These are phyloP conservation scores for Lentinus tigrinus DNA, from an alignment of 768 basidiomycete species.

Conservation along the genomic window DNA sequence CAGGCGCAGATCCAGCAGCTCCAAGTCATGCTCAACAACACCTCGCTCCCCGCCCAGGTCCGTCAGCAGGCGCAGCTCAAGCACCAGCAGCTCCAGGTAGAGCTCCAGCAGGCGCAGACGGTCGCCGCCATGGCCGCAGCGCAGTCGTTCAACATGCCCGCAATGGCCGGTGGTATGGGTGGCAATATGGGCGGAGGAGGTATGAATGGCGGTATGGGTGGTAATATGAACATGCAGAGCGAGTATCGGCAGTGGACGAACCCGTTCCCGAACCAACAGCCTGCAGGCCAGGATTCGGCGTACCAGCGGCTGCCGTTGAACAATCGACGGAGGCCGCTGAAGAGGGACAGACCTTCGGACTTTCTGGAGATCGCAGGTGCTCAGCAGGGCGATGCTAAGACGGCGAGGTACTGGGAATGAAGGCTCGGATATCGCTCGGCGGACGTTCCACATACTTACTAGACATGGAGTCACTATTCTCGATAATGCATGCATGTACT, in stretches of 20 bases:
- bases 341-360: conserved; percentile 82
- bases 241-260: conserved; percentile 48
- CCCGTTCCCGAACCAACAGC: conserved; percentile 63
- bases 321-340: conserved; percentile 67
- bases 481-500: not conserved
- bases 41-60: conserved; percentile 65
- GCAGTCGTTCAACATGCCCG: conserved; percentile 31
- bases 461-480: not conserved
- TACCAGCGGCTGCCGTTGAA: conserved; percentile 84
- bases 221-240: conserved; percentile 21
- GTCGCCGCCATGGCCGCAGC: conserved; percentile 59
- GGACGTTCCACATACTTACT: no score
- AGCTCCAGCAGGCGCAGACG: conserved; percentile 77
- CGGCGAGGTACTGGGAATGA: conserved; percentile 77
- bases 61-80: conserved; percentile 83
- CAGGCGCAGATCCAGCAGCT: conserved; percentile 86
- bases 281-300: conserved; percentile 73
- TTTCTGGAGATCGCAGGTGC: conserved; percentile 69
- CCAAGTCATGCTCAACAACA: conserved; percentile 77
- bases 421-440: not conserved
- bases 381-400: conserved; percentile 57
- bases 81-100: conserved; percentile 75
- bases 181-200: conserved; percentile 39
- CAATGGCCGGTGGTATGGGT: conserved; percentile 47
- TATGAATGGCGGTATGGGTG: conserved; percentile 18